Evolutionary conservation across 257 asterid genomes (phyloP), one percentile per base, ranked within the genome.

Genomic region (Nicotiana noctiflora): DNA sequence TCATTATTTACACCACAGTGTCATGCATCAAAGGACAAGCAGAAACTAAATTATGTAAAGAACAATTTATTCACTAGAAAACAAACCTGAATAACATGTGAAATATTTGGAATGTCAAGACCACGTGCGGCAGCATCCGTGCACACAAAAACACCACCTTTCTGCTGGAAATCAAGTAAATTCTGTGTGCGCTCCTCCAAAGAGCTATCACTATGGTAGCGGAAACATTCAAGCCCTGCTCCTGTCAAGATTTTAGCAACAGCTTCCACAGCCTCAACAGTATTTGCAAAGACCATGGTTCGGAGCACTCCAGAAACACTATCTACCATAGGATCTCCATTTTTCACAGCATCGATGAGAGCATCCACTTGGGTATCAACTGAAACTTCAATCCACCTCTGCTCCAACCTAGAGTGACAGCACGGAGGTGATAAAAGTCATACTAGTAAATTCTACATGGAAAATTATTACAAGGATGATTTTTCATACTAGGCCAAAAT

Each of bases 51-150:
- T 19, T 10, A 70, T n/a, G 13, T 34, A 59, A 59, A 34, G 25
- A 57, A 57, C n/a, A 34, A 56, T 21, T 31, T 40, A 17, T 25
- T 7, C 23, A 40, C 32, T 37, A 62, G 59, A 67, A 63, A 46
- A 46, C 55, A n/a, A 61, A 31, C 99, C 98, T 94, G 98, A 88
- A 96, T 92, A 87, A 96, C 97, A 85, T 96, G 99, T 32, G 95
- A 92, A 79, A 92, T 89, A 84, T 96, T 87, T 46, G 96, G 97
- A 34, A 94, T 89, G 72, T 96, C 98, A 70, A 96, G 93, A 66
- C 99, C 98, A 85, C 98, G 97, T 46, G 99, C 96, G 80, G 99
- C 99, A 82, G 98, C 97, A 89, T 94, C 99, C 0, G 99, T 94
- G 83, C 98, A 96, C 65, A 96, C 98, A 89, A 96, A 90, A 82